Base-by-base conservation (phyloP, 208 protist species). In the Leishmania aethiopica region DNA sequence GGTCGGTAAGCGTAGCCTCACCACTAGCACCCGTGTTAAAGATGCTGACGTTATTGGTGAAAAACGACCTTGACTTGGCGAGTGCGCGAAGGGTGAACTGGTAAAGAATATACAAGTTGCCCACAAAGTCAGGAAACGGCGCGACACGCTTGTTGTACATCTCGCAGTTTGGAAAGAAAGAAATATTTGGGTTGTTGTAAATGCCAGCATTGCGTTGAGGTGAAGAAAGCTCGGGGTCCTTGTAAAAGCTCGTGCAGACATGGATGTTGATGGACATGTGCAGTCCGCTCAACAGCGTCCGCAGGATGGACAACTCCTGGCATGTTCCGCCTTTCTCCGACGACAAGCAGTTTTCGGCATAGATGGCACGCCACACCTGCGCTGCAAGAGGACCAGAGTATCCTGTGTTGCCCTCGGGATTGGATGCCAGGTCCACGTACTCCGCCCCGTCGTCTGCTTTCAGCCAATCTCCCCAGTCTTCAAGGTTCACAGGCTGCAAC, bases 211-310 rank as follows among this genome's bases (percentile, higher is more conserved):
- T 70, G 53, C 78, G 82, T 75, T 93, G 86, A 15, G 93, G 91
- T 19, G 95, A 98, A 3, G 71, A 79, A 35, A 91, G 57, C 22
- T 94, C 78, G 3, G 82, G 76, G 62, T 98, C 92, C 64, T 93
- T 96, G 84, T 95, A 90, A 79, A 91, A 97, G 82, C 97, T 96
- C 15, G 92, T 89, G 67, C 89, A 84, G 5, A 98, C 94, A 60
- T 98, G 93, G 78, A 96, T 91, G 35, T 87, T 91, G 76, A 98
- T 97, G 60, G 94, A 97, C 72, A 88, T 91, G 81, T 98, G 95
- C 49, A 98, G 82, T 19, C 96, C 96, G 84, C 94, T 98, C 37
- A 98, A 73, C 7, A 98, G 86, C 22, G 84, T 92, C 37, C 77
- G 75, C 59, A 96, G 89, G 59, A 97, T 83, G 13, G 81, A 47